A percentile compares a stretch with the other conserved stretches of the same genome.
Evolutionary conservation across 1,139 yeast species (phyloP).

Genomic region (Geotrichum armillariae): DNA sequence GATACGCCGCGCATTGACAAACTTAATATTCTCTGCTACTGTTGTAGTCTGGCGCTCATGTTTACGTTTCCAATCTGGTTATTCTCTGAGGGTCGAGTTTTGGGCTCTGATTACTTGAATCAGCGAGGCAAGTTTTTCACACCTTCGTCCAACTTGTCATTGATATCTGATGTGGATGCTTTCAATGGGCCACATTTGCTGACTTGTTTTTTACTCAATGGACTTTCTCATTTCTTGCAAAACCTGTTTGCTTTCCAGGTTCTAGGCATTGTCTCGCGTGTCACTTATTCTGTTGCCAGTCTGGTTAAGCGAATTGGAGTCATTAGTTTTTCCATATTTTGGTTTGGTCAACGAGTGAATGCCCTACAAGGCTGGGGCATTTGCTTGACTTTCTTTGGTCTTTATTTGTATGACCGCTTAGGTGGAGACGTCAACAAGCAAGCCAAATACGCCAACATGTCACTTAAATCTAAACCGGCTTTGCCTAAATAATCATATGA

Average conservation of each 20-base stretch:
- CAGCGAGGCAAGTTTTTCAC: constrained; percentile 23
- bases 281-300: constrained; percentile 88
- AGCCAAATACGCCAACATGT: constrained; percentile 14
- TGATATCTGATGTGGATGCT: neutral
- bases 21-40: constrained; percentile 76
- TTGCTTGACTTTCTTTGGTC: constrained; percentile 60
- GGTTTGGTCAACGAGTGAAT: constrained; percentile 62
- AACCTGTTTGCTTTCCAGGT: constrained; percentile 87
- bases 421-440: constrained; percentile 46
- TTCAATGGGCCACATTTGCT: constrained; percentile 23
- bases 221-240: constrained; percentile 80
- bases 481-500: constrained; percentile 15
- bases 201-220: constrained; percentile 47
- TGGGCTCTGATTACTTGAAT: constrained; percentile 26
- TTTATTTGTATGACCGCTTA: constrained; percentile 74
- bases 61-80: constrained; percentile 79
- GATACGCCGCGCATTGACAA: constrained; percentile 50
- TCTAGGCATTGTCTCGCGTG: constrained; percentile 81
- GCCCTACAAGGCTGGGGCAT: constrained; percentile 68
- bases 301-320: constrained; percentile 85
- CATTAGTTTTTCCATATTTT: constrained; percentile 72
- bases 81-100: constrained; percentile 54
- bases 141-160: neutral
- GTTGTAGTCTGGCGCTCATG: constrained; percentile 76
- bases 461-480: constrained; percentile 5